Evolutionary conservation across 2,329 filamentous ascomycete genomes (phyloP), one percentile per base, ranked within the genome.

Genomic region (Neonectria sp.): DNA sequence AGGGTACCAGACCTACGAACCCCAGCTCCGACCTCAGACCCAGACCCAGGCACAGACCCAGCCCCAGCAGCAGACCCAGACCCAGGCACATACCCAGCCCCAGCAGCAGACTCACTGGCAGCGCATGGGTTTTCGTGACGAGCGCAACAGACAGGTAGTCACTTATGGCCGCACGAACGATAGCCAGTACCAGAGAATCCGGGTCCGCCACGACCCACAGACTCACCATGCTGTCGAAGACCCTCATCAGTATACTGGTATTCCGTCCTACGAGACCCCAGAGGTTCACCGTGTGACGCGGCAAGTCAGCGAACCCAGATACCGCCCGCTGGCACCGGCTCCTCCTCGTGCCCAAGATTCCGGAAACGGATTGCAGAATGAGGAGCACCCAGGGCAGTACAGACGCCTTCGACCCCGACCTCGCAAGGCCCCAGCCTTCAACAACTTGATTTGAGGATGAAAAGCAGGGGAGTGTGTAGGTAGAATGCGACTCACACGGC

Each of bases 101-200:
- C 21, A 24, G 40, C 40, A 45, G 9, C 40, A 24, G 17, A 53
- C 45, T 3, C 63, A 60, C 31, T 66, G 63, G 63, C 56, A 65
- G 25, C 56, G 51, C 4, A 65, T 61, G 63, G 63, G 58, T 8
- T 66, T 66, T 53, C 60, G 52, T 13, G 60, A 63, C n/a, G 60
- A 62, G 17, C 29, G 31, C 15, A 12, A 31, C 25, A 21, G 29
- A 24, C 6, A 12, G 51, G 21, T 31, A 15, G 12, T 27, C 12
- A 24, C n/a, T 25, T 45, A 45, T n/a, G 17, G 6, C 8, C 8
- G 11, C n/a, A 24, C 40, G 11, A 24, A 24, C n/a, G 9, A 45
- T 8, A n/a, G 8, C 40, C 40, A 45, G 40, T 45, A 24, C n/a
- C 40, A 45, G n/a, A 21, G 11, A 45, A 45, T 45, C n/a, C 40